Evolutionary conservation across 2,329 filamentous ascomycete genomes (phyloP), one percentile per base, ranked within the genome.

Genomic region (Paradendryphiella salina): DNA sequence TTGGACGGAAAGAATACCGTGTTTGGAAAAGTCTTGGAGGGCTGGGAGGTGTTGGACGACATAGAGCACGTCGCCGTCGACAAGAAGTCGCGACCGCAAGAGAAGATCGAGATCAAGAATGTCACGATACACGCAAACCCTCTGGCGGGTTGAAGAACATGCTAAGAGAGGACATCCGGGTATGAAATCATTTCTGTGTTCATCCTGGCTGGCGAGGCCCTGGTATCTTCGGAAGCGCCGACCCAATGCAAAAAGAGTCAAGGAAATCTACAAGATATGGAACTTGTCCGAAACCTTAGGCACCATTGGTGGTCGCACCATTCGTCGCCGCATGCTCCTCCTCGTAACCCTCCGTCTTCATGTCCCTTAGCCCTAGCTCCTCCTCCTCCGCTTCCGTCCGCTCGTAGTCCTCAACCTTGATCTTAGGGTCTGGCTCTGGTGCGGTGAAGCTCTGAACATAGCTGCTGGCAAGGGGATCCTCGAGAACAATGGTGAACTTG

Each of bases 371-470:
- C 0, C 94, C 94, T 9, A 99, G 78, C 52, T 96, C 90, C 66
- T 99, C 94, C 75, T 96, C 90, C 70, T 99, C 94, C 72, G 96
- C 89, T 0, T 87, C 85, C 0, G 93, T 96, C 54, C 94, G 83
- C 52, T 88, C 84, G 72, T 99, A 99, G 23, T 89, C 88, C 75
- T 90, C 89, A 2, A 84, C 81, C 50, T 82, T 85, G 70, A 99
- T 88, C 75, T 94, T 88, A 13, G 87, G 87, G 68, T 99, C 94
- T 1, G 88, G 87, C 60, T 91, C 87, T 18, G 90, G 85, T 4
- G 85, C 88, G 41, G 79, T 83, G 53, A 96, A 81, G 65, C 92
- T 90, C 77, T 99, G 94, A 37, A 99, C 88, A 70, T 96, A 99
- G 68, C 90, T 96, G 72, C 89, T 89, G 9, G 92, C 94, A 57